Conservation (phyloP, 495 filamentous ascomycete species). For the Glarea lozoyensis region DNA sequence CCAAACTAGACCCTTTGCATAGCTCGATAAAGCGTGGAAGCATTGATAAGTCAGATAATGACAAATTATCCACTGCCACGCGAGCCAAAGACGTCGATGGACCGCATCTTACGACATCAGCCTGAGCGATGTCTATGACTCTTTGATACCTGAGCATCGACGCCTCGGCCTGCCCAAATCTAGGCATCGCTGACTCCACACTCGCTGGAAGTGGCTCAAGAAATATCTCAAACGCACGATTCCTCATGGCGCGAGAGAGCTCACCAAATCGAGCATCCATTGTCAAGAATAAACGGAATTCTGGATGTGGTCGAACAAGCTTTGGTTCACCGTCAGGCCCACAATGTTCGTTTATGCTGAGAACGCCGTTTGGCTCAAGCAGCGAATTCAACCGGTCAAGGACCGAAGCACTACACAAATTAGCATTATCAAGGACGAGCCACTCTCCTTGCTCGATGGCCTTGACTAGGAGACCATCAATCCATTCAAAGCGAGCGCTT, state of each 20-base stretch:
- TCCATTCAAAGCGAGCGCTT: conserved; percentile 85
- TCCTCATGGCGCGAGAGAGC: conserved; percentile 92
- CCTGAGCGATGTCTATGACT: conserved; percentile 1
- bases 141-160: conserved; percentile 12
- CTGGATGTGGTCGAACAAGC: conserved; percentile 70
- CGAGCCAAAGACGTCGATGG: conserved; percentile 4
- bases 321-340: conserved; percentile 72
- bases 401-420: conserved; percentile 89
- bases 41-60: conserved; percentile 36
- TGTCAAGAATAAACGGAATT: conserved; percentile 89
- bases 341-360: conserved; percentile 88
- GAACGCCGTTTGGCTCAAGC: conserved; percentile 77
- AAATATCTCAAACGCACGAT: conserved; percentile 85
- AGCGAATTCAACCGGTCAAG: conserved; percentile 92
- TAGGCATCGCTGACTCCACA: background rate
- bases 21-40: conserved; percentile 29
- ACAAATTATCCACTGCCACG: conserved; percentile 44
- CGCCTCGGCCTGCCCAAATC: conserved; percentile 7
- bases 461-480: conserved; percentile 82
- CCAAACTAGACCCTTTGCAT: conserved; percentile 10
- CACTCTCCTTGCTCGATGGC: conserved; percentile 81
- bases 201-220: conserved; percentile 34
- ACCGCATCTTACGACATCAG: conserved; percentile 16
- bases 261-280: conserved; percentile 92
- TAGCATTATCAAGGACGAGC: conserved; percentile 95